Percentiles rank a stretch among this genome's conserved stretches.
Conservation (phyloP, 2,329 filamentous ascomycete genomes). For the Fonsecaea pedrosoi region DNA sequence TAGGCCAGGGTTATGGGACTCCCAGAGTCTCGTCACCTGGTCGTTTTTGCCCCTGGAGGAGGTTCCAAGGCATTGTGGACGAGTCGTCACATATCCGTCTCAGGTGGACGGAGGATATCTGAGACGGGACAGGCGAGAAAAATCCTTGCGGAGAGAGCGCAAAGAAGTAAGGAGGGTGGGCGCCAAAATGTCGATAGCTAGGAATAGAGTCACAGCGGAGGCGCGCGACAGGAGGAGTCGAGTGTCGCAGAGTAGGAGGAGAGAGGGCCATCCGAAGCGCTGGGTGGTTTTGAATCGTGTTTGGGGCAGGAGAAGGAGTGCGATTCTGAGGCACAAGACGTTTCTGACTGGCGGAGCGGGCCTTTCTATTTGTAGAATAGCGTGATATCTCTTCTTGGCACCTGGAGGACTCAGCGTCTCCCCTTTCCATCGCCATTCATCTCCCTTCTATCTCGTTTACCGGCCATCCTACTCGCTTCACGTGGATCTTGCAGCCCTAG, state of each 20-base stretch:
- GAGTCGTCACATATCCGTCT: conserved; percentile 31
- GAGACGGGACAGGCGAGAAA: conserved; percentile 27
- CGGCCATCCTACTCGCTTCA: conserved; percentile 22
- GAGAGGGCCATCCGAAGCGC: conserved; percentile 29
- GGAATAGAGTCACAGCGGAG: conserved; percentile 21
- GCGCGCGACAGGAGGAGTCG: conserved; percentile 12
- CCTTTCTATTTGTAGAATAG: not conserved
- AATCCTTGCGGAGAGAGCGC: not conserved
- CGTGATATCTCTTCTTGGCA: not conserved
- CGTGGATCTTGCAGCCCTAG: conserved; percentile 6
- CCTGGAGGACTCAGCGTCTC: not conserved
- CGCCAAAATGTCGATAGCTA: conserved; percentile 17
- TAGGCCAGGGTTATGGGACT: conserved; percentile 31
- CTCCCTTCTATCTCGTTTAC: conserved; percentile 14
- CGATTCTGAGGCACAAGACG: conserved; percentile 28
- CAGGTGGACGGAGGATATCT: conserved; percentile 22
- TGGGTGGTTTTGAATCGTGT: conserved; percentile 34
- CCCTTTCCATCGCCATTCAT: not conserved
- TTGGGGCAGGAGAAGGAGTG: conserved; percentile 24
- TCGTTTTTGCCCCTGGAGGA: conserved; percentile 31
- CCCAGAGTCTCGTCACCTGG: conserved; percentile 35
- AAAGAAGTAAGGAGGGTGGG: conserved; percentile 5
- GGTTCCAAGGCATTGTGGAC: conserved; percentile 21
- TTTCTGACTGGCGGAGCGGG: conserved; percentile 13
- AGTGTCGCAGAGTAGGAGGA: conserved; percentile 32